phyloP scores from a whole-genome alignment of 2,329 filamentous ascomycete species.

The Endothia cerciana region DNA sequence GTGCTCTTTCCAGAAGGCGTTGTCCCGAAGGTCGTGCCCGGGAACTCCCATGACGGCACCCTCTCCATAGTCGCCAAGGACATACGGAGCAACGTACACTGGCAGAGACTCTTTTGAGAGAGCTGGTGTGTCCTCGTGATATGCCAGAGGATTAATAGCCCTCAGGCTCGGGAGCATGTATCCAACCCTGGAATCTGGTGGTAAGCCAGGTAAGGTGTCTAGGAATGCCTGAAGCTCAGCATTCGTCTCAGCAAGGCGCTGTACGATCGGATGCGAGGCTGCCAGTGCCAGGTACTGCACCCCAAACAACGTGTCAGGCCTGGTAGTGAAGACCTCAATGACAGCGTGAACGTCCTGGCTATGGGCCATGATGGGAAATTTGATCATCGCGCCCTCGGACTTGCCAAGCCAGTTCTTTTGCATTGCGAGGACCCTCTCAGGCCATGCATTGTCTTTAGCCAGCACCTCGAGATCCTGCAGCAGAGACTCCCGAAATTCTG shows the following conservation, averaged over 20 bases:
- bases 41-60: conserved; percentile 93
- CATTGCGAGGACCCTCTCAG: conserved; percentile 79
- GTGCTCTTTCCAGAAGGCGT: conserved; percentile 80
- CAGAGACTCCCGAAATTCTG: conserved; percentile 73
- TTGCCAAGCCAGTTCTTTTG: conserved; percentile 89
- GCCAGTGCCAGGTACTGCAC: conserved; percentile 85
- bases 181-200: conserved; percentile 65
- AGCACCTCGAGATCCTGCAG: conserved; percentile 72
- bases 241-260: conserved; percentile 61
- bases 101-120: conserved; percentile 64
- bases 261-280: conserved; percentile 71
- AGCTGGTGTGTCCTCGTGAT: conserved; percentile 54
- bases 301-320: conserved; percentile 84
- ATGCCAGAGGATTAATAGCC: conserved; percentile 68
- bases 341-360: conserved; percentile 46
- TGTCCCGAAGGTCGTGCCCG: conserved; percentile 78
- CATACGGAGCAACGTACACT: conserved; percentile 82
- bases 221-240: conserved; percentile 69
- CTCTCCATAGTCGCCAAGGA: conserved; percentile 82
- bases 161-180: conserved; percentile 66
- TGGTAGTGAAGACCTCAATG: conserved; percentile 80
- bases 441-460: conserved; percentile 70
- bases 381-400: conserved; percentile 72
- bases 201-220: conserved; percentile 60
- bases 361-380: conserved; percentile 63